Conservation (phyloP, 2,329 filamentous ascomycete genomes). For the Pseudogymnoascus sp. region DNA sequence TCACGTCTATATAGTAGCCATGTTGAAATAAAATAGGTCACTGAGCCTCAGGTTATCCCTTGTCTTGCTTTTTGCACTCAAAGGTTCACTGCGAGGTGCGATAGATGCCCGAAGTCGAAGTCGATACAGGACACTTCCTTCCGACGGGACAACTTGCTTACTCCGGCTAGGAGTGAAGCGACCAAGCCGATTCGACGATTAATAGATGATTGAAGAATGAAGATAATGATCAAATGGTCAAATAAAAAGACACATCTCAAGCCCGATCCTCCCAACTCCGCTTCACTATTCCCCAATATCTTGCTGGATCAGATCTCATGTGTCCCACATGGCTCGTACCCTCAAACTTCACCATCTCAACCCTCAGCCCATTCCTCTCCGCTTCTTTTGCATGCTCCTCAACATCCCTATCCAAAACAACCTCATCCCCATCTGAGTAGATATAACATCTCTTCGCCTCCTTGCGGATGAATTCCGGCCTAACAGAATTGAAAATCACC, state of each 20-base stretch:
- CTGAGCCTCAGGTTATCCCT: no score
- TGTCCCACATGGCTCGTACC: slow-evolving; percentile 17
- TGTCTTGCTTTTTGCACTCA: no score
- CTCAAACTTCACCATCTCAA: slow-evolving; percentile 12
- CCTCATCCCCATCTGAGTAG: slow-evolving; percentile 17
- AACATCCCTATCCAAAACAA: slow-evolving; percentile 14
- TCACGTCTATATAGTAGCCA: no score
- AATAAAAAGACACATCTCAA: not conserved
- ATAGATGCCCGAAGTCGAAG: no score
- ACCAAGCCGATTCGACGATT: no score
- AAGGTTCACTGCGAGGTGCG: no score
- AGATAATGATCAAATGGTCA: not conserved
- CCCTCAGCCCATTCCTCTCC: slow-evolving; percentile 10
- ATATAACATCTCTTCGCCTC: slow-evolving; percentile 19
- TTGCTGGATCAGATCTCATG: slow-evolving; percentile 15
- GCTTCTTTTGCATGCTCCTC: slow-evolving; percentile 17
- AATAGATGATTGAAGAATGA: not conserved
- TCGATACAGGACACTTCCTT: no score
- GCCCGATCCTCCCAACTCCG: slow-evolving; percentile 13
- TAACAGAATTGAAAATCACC: slow-evolving; percentile 7
- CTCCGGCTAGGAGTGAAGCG: no score
- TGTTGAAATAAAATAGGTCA: no score
- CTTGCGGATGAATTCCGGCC: slow-evolving; percentile 2
- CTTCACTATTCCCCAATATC: slow-evolving; percentile 16
- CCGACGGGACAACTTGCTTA: no score